Percentiles rank a stretch among this genome's conserved stretches.
phyloP scores from a whole-genome alignment of 2,329 filamentous ascomycete genomes.

The Trichothecium roseum region DNA sequence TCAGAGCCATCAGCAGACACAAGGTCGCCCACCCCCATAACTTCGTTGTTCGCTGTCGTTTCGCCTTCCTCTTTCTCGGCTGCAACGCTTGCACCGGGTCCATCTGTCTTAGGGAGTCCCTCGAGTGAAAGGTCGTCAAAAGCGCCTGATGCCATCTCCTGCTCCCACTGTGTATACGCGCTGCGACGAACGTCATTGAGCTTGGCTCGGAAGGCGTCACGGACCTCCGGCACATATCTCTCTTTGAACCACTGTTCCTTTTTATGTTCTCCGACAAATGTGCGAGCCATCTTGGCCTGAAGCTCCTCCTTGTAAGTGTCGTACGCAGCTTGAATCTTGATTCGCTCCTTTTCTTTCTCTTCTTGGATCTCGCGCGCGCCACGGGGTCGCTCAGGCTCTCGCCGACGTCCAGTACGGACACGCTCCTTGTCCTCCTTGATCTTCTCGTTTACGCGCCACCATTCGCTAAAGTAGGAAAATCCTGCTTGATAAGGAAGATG shows the following conservation, averaged over 20 bases:
- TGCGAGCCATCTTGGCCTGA: slow-evolving; percentile 70
- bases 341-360: slow-evolving; percentile 69
- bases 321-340: slow-evolving; percentile 63
- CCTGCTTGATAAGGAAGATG: slow-evolving; percentile 70
- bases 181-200: slow-evolving; percentile 71
- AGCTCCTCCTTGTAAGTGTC: slow-evolving; percentile 59
- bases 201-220: slow-evolving; percentile 62
- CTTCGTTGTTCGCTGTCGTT: slow-evolving; percentile 81
- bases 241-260: slow-evolving; percentile 97
- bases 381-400: slow-evolving; percentile 52
- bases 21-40: slow-evolving; percentile 83
- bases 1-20: slow-evolving; percentile 77
- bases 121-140: slow-evolving; percentile 95
- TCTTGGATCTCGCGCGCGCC: slow-evolving; percentile 57
- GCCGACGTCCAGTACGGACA: slow-evolving; percentile 55
- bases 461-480: slow-evolving; percentile 78
- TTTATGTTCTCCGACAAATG: slow-evolving; percentile 87
- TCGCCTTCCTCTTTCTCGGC: slow-evolving; percentile 95
- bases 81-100: slow-evolving; percentile 70
- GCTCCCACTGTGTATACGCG: slow-evolving; percentile 79
- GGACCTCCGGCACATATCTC: slow-evolving; percentile 76
- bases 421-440: slow-evolving; percentile 76
- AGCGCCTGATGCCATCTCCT: slow-evolving; percentile 70
- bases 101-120: slow-evolving; percentile 87
- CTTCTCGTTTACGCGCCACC: slow-evolving; percentile 75